phyloP scores from a whole-genome alignment of 805 yeast genomes.

The Lipomyces kockii region DNA sequence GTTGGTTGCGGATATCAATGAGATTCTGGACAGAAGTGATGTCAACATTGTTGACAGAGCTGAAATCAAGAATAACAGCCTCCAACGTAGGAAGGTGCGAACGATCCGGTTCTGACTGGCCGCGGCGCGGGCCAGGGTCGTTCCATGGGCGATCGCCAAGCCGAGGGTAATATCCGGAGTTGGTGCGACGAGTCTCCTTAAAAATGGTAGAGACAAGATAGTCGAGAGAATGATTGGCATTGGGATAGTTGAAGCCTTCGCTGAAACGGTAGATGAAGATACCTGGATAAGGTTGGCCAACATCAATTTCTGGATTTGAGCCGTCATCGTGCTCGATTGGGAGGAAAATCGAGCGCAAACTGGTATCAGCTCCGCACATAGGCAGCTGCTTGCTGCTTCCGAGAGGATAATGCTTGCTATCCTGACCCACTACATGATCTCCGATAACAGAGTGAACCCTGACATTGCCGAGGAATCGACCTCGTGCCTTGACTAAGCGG shows the following conservation, averaged over 20 bases:
- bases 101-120: neutral
- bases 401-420: neutral
- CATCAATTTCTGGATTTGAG: neutral
- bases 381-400: neutral
- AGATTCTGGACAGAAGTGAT: neutral
- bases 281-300: neutral
- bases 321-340: neutral
- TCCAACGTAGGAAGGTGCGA: neutral
- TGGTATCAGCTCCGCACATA: neutral
- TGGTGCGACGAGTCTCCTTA: neutral
- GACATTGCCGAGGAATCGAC: neutral
- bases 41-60: neutral
- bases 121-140: neutral
- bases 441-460: neutral
- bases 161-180: neutral
- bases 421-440: neutral
- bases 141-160: neutral
- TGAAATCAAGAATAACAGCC: neutral
- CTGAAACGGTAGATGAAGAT: neutral
- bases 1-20: neutral
- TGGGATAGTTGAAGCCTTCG: neutral
- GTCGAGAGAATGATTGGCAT: neutral
- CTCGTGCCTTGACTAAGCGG: neutral
- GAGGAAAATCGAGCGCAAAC: neutral
- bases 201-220: neutral